These are phyloP conservation scores for Kwoniella newhampshirensis DNA, from an alignment of 768 basidiomycete species.

Conservation along the genomic window DNA sequence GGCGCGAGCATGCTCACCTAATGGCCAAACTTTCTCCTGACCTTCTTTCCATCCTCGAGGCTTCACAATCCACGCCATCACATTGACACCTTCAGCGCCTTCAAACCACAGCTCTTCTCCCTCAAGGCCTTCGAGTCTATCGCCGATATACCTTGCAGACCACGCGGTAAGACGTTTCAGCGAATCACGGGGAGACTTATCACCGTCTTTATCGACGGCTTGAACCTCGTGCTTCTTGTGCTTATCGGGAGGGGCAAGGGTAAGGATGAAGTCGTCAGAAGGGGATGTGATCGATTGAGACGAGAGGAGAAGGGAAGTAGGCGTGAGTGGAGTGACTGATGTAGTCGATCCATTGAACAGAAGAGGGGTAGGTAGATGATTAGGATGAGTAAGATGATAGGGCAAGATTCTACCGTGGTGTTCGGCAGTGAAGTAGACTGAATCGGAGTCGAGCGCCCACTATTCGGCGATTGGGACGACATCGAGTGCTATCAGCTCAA, in stretches of 20 bases:
- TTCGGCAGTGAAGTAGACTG: constrained; percentile 72
- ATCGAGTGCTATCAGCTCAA: too few relatives aligned
- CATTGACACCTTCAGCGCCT: constrained; percentile 69
- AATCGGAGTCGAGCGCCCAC: constrained; percentile 72
- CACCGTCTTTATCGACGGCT: constrained; percentile 54
- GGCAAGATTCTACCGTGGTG: constrained; percentile 66
- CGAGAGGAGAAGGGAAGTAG: constrained; percentile 68
- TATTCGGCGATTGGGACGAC: constrained; percentile 53
- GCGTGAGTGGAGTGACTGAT: constrained; percentile 62
- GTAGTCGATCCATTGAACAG: constrained; percentile 35
- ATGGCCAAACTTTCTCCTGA: constrained; percentile 65
- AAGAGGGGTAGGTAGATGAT: constrained; percentile 41
- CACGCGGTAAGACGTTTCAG: constrained; percentile 67
- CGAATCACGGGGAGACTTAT: constrained; percentile 31
- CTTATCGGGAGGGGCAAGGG: constrained; percentile 43
- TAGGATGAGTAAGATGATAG: constrained; percentile 40
- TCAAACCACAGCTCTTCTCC: constrained; percentile 84
- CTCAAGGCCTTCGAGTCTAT: constrained; percentile 41
- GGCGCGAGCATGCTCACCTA: constrained; percentile 36
- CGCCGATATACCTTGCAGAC: constrained; percentile 59
- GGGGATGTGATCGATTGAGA: constrained; percentile 73
- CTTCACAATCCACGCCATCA: constrained; percentile 83
- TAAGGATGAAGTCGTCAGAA: constrained; percentile 72
- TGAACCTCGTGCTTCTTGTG: neutral
- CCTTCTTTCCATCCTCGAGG: constrained; percentile 72